Evolutionary conservation across 345 rosid species (phyloP).

Genomic region (Laguncularia racemosa): DNA sequence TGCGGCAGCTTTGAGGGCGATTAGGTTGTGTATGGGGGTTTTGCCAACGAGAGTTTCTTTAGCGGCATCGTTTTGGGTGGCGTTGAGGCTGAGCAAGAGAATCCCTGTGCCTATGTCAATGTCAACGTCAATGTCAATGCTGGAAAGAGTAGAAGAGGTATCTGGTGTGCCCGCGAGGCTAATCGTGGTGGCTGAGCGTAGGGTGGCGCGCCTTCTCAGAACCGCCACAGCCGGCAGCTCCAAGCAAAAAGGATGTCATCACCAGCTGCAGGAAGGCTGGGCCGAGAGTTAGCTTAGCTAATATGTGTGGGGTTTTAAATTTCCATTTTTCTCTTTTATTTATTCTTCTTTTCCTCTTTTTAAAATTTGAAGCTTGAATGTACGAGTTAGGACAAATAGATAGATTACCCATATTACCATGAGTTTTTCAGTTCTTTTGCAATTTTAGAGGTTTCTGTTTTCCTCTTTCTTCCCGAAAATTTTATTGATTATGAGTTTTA

Average conservation of each 20-base stretch:
- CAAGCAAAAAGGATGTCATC: background rate
- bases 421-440: too few relatives aligned
- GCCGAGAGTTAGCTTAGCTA: constrained; percentile 21
- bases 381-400: too few relatives aligned
- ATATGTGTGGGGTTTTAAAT: too few relatives aligned
- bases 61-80: constrained; percentile 44
- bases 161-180: constrained; percentile 37
- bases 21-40: constrained; percentile 17
- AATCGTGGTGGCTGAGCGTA: constrained; percentile 26
- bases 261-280: constrained; percentile 32
- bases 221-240: background rate
- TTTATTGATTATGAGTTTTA: too few relatives aligned
- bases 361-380: too few relatives aligned
- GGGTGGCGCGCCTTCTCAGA: constrained; percentile 12
- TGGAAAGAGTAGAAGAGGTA: constrained; percentile 22
- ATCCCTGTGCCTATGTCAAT: background rate
- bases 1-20: constrained; percentile 16
- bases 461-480: too few relatives aligned
- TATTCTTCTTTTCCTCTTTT: too few relatives aligned
- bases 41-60: constrained; percentile 23
- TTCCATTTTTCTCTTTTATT: too few relatives aligned
- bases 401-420: too few relatives aligned
- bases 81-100: constrained; percentile 15
- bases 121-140: constrained; percentile 23
- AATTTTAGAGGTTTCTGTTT: too few relatives aligned